Base-by-base conservation (phyloP, 176 grass and related monocot species). In the Raddia guianensis region DNA sequence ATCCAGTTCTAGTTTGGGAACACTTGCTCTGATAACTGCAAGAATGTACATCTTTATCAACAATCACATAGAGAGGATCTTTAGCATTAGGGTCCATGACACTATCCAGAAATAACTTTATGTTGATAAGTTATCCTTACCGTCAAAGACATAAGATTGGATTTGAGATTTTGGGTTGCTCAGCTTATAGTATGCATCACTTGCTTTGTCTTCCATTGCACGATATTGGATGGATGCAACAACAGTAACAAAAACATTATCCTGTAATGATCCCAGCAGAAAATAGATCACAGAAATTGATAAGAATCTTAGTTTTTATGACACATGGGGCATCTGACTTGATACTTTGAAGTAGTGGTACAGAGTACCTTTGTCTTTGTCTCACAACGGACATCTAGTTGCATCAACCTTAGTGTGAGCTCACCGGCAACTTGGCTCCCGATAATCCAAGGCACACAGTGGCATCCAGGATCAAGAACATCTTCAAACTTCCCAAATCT, bases 141-240 rank as follows among this genome's bases (percentile, higher is more conserved):
- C 91, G 63, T 93, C 91, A 82, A 93, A 90, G 32, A 87, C 87
- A 61, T 93, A 93, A 68, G 91, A 86, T 75, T 93, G 91, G 8
- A 93, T 93, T 87, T 93, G 91, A 20, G 49, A 55, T 76, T 68
- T 93, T 56, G 84, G 82, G 80, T 87, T 93, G 80, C 84, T 87
- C 62, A 87, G 65, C 72, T 81, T 90, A 47, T 93, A 90, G 46
- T 83, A 93, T 62, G 91, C 91, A 84, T 93, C 84, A 43, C 35
- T 70, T 81, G 87, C 80, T 76, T 90, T 93, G 72, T 84, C 87
- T 43, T 85, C 84, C 70, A 93, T 67, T 48, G 84, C 87, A 72
- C 64, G 74, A 52, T 93, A 87, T 87, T 93, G 87, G 72, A 93
- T 63, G 20, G 91, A 93, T 56, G 87, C 91, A 81, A 93, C 91